Evolutionary conservation across 1,284 basidiomycete genomes (phyloP).

Genomic region (Sporisorium iseilematis-ciliati): DNA sequence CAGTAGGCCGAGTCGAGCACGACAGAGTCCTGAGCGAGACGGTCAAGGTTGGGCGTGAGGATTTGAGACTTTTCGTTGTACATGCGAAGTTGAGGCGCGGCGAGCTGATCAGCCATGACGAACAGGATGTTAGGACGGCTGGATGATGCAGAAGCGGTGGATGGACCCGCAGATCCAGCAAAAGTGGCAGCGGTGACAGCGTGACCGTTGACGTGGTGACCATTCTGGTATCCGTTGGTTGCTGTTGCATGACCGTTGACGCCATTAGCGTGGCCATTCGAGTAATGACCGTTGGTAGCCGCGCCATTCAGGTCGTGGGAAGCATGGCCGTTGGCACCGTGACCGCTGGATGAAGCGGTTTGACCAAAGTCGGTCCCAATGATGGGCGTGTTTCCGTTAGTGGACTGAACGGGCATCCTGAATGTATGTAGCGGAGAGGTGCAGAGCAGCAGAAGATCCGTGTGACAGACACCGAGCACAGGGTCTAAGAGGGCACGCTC

Average conservation of each 20-base stretch:
- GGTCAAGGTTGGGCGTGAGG: constrained; percentile 37
- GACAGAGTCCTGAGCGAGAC: constrained; percentile 30
- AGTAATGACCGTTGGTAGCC: constrained; percentile 2
- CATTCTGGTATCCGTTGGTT: constrained; percentile 5
- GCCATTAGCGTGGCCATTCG: constrained; percentile 10
- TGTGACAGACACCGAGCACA: not conserved
- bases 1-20: constrained; percentile 47
- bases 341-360: not conserved
- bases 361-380: constrained; percentile 17
- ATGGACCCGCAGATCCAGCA: not conserved
- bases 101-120: constrained; percentile 44
- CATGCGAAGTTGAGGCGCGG: constrained; percentile 44
- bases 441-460: not conserved
- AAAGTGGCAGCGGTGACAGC: not conserved
- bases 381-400: constrained; percentile 6
- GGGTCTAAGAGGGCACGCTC: not conserved
- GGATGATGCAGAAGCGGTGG: constrained; percentile 3
- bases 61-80: constrained; percentile 44
- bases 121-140: constrained; percentile 38
- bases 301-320: not conserved
- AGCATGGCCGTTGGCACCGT: constrained; percentile 16
- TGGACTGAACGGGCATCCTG: constrained; percentile 26
- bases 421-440: not conserved
- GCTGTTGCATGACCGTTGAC: not conserved
- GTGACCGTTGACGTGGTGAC: not conserved